A percentile compares a stretch with the other conserved stretches of the same genome.
Evolutionary conservation across 176 grass and related monocot species (phyloP).

Genomic region (Coix lacrymajobi): DNA sequence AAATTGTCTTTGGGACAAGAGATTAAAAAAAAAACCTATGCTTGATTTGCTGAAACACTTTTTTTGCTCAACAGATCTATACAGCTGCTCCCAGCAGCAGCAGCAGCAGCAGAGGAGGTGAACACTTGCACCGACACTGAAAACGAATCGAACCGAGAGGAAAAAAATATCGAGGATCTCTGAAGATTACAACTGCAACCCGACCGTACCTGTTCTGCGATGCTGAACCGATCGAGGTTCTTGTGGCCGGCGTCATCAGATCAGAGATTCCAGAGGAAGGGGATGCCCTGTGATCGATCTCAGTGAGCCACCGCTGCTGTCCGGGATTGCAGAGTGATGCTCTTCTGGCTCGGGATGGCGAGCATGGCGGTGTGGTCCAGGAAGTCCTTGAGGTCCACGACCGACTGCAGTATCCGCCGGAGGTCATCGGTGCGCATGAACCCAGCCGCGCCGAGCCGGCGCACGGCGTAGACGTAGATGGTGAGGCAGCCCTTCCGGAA

Average conservation of each 20-base stretch:
- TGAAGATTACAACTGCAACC: conserved; percentile 16
- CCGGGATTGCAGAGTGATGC: conserved; percentile 75
- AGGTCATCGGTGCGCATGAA: conserved; percentile 86
- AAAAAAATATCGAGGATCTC: conserved; percentile 11
- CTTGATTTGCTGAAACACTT: conserved; percentile 29
- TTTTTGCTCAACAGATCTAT: conserved; percentile 39
- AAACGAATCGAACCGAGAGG: conserved; percentile 28
- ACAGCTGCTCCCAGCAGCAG: conserved; percentile 34
- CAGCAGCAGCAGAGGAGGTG: conserved; percentile 13
- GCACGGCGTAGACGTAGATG: conserved; percentile 94
- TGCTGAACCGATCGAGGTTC: neutral
- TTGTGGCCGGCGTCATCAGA: neutral
- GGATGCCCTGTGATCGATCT: neutral
- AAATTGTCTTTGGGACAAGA: conserved; percentile 10
- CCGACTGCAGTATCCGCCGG: conserved; percentile 54
- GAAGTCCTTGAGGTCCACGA: conserved; percentile 86
- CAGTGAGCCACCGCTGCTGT: conserved; percentile 50
- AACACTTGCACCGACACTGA: conserved; percentile 32
- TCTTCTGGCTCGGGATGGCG: conserved; percentile 81
- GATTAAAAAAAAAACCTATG: conserved; percentile 20
- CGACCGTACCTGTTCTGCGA: conserved; percentile 14
- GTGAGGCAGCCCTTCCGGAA: conserved; percentile 95
- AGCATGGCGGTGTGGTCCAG: conserved; percentile 97
- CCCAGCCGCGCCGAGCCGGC: conserved; percentile 70
- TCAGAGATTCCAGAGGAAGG: neutral